Evolutionary conservation across 108 stramenopile genomes (phyloP).

Genomic region (Cylindrotheca closterium): DNA sequence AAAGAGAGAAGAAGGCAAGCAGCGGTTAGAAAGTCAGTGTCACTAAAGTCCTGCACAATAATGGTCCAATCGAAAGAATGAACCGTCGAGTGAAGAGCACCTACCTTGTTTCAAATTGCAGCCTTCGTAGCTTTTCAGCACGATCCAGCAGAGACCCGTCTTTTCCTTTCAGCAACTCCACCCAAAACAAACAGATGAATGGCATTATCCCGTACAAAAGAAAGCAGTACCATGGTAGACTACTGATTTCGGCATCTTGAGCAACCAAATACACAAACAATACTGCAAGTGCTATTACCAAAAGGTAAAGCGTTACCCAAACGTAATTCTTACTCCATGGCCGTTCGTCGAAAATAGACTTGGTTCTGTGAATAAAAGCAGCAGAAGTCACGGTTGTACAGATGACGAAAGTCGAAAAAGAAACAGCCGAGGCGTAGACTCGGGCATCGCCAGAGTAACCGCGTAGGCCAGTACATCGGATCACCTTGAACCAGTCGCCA

Average conservation of each 20-base stretch:
- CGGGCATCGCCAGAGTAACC: slow-evolving; percentile 59
- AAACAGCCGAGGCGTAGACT: slow-evolving; percentile 47
- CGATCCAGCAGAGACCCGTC: slow-evolving; percentile 56
- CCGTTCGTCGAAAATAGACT: slow-evolving; percentile 48
- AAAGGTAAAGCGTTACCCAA: slow-evolving; percentile 41
- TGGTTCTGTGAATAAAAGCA: slow-evolving; percentile 60
- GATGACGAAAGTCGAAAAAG: slow-evolving; percentile 57
- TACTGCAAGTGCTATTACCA: slow-evolving; percentile 32
- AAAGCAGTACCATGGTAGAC: slow-evolving; percentile 74
- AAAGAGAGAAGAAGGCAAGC: no score
- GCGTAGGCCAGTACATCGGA: slow-evolving; percentile 65
- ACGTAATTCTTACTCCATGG: slow-evolving; percentile 67
- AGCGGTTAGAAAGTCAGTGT: neutral
- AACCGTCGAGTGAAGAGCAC: neutral
- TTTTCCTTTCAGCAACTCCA: slow-evolving; percentile 61
- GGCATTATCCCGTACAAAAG: slow-evolving; percentile 47
- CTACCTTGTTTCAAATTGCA: slow-evolving; percentile 79
- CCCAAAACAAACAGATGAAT: slow-evolving; percentile 48
- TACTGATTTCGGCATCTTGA: slow-evolving; percentile 35
- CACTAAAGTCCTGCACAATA: neutral
- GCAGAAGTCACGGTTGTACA: slow-evolving; percentile 60
- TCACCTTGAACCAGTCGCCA: slow-evolving; percentile 38
- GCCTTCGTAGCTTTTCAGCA: slow-evolving; percentile 76
- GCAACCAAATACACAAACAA: slow-evolving; percentile 42
- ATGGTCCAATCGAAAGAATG: no score